Base-by-base conservation (phyloP, 2,329 filamentous ascomycete species). In the Tolypocladium endophyticum region DNA sequence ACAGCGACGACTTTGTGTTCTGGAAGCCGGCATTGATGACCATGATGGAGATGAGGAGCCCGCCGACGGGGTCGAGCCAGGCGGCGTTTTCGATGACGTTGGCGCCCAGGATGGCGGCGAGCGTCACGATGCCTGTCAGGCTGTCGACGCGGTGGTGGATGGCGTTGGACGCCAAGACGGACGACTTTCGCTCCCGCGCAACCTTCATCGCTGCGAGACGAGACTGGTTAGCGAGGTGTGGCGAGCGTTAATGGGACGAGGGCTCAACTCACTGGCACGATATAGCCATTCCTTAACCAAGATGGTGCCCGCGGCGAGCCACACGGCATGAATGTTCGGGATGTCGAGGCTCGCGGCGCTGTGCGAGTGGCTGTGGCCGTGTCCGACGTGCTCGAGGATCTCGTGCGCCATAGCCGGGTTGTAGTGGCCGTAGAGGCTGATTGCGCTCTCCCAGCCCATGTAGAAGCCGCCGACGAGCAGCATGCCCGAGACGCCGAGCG, bases 81-180 rank as follows among this genome's bases (percentile, higher is more conserved):
- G 88, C 84, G 58, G 93, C 92, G 68, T 92, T 88, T 60, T 87
- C 82, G 64, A 97, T 81, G 58, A 95, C 80, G 73, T 97, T 96
- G 55, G 92, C 92, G 53, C 92, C 92, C 23, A 91, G 85, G 68
- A 99, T 96, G 30, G 90, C 93, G 60, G 89, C 81, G 36, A 97
- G 82, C 2, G 94, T 95, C 59, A 97, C 94, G 67, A 97, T 89
- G 64, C 93, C 93, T 1, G 94, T 99, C 60, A 97, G 82, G 61
- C 92, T 96, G 75, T 99, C 94, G 71, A 99, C 87, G 62, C 94
- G 90, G 78, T 97, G 94, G 76, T 99, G 94, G 65, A 97, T 83
- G 61, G 94, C 93, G 71, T 99, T 99, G 61, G 92, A 97, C 45
- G 93, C 92, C 30, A 99, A 85, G 61, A 99, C 92, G 8, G 92